These are phyloP conservation scores for Glycine latifolia DNA, from an alignment of 306 rosid species.

Conservation along the genomic window DNA sequence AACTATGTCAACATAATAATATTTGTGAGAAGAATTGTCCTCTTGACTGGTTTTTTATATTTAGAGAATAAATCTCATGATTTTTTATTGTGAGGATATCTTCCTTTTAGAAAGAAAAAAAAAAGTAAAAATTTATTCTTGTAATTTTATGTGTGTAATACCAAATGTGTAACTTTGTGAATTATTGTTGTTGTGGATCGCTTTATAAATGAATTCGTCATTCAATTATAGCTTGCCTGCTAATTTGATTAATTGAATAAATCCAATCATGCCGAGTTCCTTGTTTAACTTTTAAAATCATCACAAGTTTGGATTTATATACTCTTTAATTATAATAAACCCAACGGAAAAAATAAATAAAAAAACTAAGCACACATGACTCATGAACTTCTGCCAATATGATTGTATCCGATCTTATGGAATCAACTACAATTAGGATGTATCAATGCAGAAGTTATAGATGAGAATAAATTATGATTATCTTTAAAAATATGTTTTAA, in stretches of 20 bases:
- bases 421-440: not conserved
- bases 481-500: not conserved
- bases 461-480: no score
- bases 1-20: no score
- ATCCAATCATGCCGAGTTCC: not conserved
- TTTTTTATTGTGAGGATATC: no score
- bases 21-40: no score
- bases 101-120: no score
- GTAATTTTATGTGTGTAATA: not conserved
- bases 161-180: not conserved
- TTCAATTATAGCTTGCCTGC: not conserved
- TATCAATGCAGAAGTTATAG: not conserved
- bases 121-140: no score
- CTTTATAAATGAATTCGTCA: not conserved
- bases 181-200: not conserved
- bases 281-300: not conserved
- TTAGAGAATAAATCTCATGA: no score
- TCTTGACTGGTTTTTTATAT: no score
- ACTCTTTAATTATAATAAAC: not conserved
- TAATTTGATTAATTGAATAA: not conserved
- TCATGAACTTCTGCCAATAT: not conserved
- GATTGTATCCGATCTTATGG: not conserved
- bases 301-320: not conserved
- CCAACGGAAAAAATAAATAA: not conserved
- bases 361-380: not conserved